phyloP scores from a whole-genome alignment of 176 grass and related monocot species.

The Eragrostis nindensis region DNA sequence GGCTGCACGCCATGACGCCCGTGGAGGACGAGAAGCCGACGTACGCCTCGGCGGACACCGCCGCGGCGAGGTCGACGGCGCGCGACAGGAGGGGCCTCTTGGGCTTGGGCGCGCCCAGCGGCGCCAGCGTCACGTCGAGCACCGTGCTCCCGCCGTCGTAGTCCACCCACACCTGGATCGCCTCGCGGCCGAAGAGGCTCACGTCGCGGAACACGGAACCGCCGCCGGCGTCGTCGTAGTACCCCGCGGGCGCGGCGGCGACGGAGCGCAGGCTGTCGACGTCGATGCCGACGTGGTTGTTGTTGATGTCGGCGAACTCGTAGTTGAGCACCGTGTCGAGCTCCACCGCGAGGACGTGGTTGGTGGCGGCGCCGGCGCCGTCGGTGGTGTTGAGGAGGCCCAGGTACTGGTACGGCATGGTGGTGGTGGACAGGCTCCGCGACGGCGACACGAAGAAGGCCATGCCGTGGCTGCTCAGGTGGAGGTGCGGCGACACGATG shows the following conservation, averaged over 20 bases:
- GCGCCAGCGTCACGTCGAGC: constrained; percentile 44
- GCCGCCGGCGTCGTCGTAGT: constrained; percentile 9
- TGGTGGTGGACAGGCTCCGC: constrained; percentile 30
- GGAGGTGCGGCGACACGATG: constrained; percentile 30
- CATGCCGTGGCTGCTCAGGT: constrained; percentile 50
- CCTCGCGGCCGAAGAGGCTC: constrained; percentile 41
- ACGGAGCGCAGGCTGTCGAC: constrained; percentile 31
- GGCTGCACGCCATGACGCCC: constrained; percentile 28
- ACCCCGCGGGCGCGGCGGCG: constrained; percentile 30
- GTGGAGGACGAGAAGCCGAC: constrained; percentile 55
- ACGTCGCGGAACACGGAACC: constrained; percentile 16
- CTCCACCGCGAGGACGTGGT: constrained; percentile 58
- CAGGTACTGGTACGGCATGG: constrained; percentile 41
- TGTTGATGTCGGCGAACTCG: constrained; percentile 9
- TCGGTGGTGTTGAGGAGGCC: constrained; percentile 47
- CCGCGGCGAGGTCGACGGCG: constrained; percentile 24
- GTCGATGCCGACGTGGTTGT: constrained; percentile 34
- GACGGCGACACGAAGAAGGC: constrained; percentile 38
- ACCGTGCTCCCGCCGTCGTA: constrained; percentile 34
- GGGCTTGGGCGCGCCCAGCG: constrained; percentile 37
- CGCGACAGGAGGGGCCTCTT: constrained; percentile 43
- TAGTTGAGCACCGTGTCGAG: constrained; percentile 48
- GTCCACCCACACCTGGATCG: constrained; percentile 64
- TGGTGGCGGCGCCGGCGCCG: constrained; percentile 21
- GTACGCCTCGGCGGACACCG: constrained; percentile 33